These are phyloP conservation scores for Isoetes taiwanensis DNA, from an alignment of 75 land plant species.

Conservation along the genomic window DNA sequence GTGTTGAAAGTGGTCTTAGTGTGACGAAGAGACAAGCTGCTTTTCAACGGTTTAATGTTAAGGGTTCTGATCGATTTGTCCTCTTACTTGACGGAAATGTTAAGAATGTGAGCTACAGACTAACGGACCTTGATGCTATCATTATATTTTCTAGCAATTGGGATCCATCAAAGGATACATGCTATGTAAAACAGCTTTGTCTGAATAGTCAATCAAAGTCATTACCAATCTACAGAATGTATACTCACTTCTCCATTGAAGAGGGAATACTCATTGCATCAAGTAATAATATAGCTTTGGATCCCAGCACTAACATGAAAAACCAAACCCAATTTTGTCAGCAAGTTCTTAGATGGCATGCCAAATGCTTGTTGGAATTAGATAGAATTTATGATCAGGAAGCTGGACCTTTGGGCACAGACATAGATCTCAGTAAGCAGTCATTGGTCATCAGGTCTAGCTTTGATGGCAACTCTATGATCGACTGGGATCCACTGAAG, in stretches of 20 bases:
- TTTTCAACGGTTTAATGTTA: constrained; percentile 53
- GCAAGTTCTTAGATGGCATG: constrained; percentile 60
- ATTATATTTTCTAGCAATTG: constrained; percentile 73
- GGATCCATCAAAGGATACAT: constrained; percentile 67
- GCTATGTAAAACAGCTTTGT: constrained; percentile 45
- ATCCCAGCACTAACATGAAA: constrained; percentile 26
- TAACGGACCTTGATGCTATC: constrained; percentile 45
- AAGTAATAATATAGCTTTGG: constrained; percentile 26
- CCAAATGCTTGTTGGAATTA: too few relatives aligned
- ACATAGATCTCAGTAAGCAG: background rate
- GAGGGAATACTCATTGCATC: constrained; percentile 50
- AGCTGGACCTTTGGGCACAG: constrained; percentile 4
- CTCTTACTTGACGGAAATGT: constrained; percentile 58
- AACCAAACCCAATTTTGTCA: constrained; percentile 34
- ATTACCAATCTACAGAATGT: constrained; percentile 50
- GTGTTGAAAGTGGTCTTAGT: constrained; percentile 41
- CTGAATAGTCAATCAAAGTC: constrained; percentile 30
- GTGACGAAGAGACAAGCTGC: constrained; percentile 34
- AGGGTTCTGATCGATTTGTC: constrained; percentile 44
- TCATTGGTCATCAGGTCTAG: too few relatives aligned
- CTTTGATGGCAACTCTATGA: too few relatives aligned
- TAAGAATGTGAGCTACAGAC: constrained; percentile 40
- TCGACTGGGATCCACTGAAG: too few relatives aligned
- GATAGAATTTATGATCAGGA: too few relatives aligned
- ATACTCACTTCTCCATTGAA: constrained; percentile 54